Evolutionary conservation across 2,329 filamentous ascomycete species (phyloP), one percentile per base, ranked within the genome.

Genomic region (Chalara sp.): DNA sequence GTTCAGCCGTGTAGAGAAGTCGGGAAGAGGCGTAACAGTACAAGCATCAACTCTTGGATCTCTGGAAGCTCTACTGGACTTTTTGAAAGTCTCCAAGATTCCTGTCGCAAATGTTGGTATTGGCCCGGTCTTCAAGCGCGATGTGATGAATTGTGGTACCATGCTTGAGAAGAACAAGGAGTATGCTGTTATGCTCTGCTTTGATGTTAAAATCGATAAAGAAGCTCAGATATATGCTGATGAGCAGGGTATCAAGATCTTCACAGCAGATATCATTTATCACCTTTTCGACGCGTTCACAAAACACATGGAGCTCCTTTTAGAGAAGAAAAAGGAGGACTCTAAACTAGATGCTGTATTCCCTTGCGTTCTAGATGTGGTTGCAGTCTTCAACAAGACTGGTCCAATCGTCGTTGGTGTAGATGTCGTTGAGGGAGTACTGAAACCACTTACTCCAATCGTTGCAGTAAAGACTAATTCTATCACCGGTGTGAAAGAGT

Each of bases 141-240:
- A 99, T 70, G 88, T 99, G 49, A 93, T 97, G 80, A 91, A 84
- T 83, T 79, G 89, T 75, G 91, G 89, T 65, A 87, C 89, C 60
- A 99, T 99, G 93, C 70, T 97, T 64, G 93, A 99, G 72, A 97
- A 96, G 74, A 80, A 85, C 12, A 89, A 89, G 59, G 91, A 99
- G 67, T 95, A 85, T 61, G 93, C 93, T n/a, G 89, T 97, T 67
- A 99, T 99, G 93, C 83, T 99, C 47, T 97, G 93, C 70, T 99
- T 99, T 78, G 95, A 99, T 68, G 93, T 99, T 72, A 97, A 96
- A 75, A 89, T 99, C 12, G 93, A 99, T 73, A 97, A 96, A 70
- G 93, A 99, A 67, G 93, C 93, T 1, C 83, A 86, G 58, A 78
- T 81, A 7, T 95, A 97, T 63, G 93, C 93, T 8, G 89, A 96